Conservation (phyloP, 202 grass and related monocot species). For the Saccharum hybrid region DNA sequence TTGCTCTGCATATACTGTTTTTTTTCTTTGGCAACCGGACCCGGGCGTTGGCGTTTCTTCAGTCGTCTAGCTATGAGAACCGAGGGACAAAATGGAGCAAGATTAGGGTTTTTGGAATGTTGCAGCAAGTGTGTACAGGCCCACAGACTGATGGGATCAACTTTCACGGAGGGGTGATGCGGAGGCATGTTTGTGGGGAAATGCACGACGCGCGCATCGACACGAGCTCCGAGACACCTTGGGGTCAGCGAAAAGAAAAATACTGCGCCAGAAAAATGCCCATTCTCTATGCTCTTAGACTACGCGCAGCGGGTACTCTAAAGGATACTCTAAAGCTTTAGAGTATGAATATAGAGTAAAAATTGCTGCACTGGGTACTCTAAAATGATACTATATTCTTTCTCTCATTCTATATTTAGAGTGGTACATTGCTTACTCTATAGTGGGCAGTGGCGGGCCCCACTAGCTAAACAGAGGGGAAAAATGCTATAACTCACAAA, state of each 20-base stretch:
- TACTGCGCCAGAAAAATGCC: neutral
- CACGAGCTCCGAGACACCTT: slow-evolving; percentile 47
- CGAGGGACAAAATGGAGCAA: slow-evolving; percentile 26
- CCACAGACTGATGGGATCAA: slow-evolving; percentile 22
- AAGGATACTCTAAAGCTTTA: too few species aligned
- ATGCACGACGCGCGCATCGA: slow-evolving; percentile 33
- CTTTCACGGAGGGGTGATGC: slow-evolving; percentile 15
- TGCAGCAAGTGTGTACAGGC: neutral
- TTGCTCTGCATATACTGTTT: neutral
- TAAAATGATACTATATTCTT: too few species aligned
- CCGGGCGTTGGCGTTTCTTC: neutral
- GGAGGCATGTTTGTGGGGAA: slow-evolving; percentile 56
- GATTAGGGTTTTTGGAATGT: slow-evolving; percentile 33
- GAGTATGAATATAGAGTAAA: too few species aligned
- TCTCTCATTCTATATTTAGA: too few species aligned
- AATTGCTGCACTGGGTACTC: too few species aligned
- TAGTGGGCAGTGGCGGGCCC: too few species aligned
- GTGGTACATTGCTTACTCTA: too few species aligned
- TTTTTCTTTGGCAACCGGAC: neutral
- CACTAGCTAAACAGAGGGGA: too few species aligned
- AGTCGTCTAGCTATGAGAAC: neutral
- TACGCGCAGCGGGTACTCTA: too few species aligned
- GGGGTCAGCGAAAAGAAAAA: slow-evolving; percentile 35
- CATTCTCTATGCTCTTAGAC: neutral
- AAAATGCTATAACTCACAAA: too few species aligned